Percentiles rank a stretch among this genome's conserved stretches.
phyloP scores from a whole-genome alignment of 805 yeast species.

The Cyberlindnera japonica region DNA sequence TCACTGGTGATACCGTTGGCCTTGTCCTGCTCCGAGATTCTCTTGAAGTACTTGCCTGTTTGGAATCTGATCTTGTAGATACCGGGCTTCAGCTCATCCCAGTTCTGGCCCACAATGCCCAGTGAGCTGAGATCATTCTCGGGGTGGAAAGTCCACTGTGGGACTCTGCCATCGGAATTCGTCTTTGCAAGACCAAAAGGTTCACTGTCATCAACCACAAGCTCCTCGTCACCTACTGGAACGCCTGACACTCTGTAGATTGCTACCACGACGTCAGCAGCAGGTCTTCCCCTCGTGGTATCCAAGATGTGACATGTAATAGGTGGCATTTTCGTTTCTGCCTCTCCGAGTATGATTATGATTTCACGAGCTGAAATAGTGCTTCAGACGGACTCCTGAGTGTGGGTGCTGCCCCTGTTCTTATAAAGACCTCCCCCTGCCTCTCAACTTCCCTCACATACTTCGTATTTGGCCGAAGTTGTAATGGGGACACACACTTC shows the following conservation, averaged over 20 bases:
- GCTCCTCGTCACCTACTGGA: constrained; percentile 23
- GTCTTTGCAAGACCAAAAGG: constrained; percentile 71
- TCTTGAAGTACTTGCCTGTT: constrained; percentile 60
- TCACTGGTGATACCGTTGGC: constrained; percentile 26
- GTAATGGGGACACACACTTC: neutral
- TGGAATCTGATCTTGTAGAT: constrained; percentile 73
- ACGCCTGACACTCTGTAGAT: constrained; percentile 36
- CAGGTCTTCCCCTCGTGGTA: constrained; percentile 82
- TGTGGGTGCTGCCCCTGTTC: no score
- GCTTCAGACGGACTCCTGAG: no score
- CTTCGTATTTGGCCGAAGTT: constrained; percentile 13
- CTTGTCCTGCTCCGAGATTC: constrained; percentile 18
- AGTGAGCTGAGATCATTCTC: constrained; percentile 20
- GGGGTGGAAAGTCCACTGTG: constrained; percentile 57
- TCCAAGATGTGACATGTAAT: constrained; percentile 89
- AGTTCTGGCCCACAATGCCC: constrained; percentile 35
- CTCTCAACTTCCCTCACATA: no score
- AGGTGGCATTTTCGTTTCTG: no score
- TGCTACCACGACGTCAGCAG: constrained; percentile 67
- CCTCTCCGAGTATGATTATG: no score
- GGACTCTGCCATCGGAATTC: constrained; percentile 76
- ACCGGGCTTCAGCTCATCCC: constrained; percentile 55
- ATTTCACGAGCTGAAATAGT: no score
- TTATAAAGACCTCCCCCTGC: no score
- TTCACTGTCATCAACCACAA: constrained; percentile 29